A percentile compares a stretch with the other conserved stretches of the same genome.
These are phyloP conservation scores for Leccinum subrobustum DNA, from an alignment of 1,284 basidiomycete species.

Conservation along the genomic window DNA sequence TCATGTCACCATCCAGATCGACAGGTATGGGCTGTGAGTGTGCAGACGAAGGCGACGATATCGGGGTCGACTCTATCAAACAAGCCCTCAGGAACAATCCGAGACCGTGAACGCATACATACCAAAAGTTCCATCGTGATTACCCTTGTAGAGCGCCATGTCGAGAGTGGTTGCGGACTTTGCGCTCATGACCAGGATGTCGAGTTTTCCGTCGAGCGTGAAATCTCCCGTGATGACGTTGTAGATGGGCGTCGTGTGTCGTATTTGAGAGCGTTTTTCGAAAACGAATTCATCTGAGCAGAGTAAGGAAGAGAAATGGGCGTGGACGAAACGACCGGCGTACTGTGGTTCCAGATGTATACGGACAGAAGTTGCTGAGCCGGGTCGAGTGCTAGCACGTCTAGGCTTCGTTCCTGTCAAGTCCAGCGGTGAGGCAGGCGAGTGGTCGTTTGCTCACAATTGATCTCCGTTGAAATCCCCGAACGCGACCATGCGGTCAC, in stretches of 20 bases:
- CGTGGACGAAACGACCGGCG: constrained; percentile 1
- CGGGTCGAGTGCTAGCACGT: constrained; percentile 73
- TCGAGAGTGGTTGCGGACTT: constrained; percentile 52
- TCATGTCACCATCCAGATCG: constrained; percentile 87
- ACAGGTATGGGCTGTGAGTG: constrained; percentile 82
- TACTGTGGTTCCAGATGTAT: constrained; percentile 86
- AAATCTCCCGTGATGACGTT: constrained; percentile 94
- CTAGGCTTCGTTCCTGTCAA: constrained; percentile 53
- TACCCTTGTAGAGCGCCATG: constrained; percentile 68
- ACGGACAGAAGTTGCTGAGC: constrained; percentile 75
- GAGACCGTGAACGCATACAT: constrained; percentile 23
- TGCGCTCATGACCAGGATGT: constrained; percentile 84
- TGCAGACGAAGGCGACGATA: constrained; percentile 63
- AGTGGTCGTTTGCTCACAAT: constrained; percentile 57
- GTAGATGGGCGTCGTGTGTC: constrained; percentile 53
- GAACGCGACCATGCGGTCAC: constrained; percentile 79
- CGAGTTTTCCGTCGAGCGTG: constrained; percentile 88
- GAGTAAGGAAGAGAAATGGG: neutral
- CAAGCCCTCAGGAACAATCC: constrained; percentile 26
- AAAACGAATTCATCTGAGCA: constrained; percentile 61
- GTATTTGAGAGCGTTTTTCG: constrained; percentile 51
- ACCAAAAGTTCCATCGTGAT: constrained; percentile 69
- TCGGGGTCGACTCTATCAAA: constrained; percentile 35
- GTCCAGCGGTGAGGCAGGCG: constrained; percentile 2
- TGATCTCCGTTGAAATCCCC: constrained; percentile 97